These are phyloP conservation scores for Penicillium frequentans DNA, from an alignment of 2,329 filamentous ascomycete genomes.

Conservation along the genomic window DNA sequence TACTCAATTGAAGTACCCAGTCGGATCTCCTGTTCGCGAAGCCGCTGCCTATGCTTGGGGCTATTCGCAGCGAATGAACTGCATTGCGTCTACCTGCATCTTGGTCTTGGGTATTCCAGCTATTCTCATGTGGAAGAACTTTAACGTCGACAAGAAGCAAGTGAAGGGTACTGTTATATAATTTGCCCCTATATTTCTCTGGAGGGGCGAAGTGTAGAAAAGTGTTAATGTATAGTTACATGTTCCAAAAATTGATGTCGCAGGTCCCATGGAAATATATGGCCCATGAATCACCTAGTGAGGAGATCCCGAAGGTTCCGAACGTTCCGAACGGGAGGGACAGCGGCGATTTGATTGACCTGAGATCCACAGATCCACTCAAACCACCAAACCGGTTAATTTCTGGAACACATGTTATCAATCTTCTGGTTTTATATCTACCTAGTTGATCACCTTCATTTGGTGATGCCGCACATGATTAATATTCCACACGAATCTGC, in stretches of 20 bases:
- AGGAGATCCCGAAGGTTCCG: neutral
- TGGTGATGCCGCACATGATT: no score
- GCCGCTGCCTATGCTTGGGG: constrained; percentile 42
- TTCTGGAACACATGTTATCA: no score
- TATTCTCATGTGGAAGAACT: constrained; percentile 42
- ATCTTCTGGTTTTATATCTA: no score
- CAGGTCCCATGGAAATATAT: neutral
- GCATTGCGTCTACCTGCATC: constrained; percentile 36
- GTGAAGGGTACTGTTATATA: constrained; percentile 37
- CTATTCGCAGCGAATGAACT: constrained; percentile 36
- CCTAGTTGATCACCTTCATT: no score
- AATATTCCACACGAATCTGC: no score
- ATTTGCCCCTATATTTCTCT: neutral
- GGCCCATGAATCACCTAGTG: neutral
- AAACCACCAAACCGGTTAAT: no score
- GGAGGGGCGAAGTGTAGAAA: no score
- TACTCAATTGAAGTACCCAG: constrained; percentile 30
- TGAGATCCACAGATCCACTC: no score
- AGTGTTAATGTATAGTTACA: neutral
- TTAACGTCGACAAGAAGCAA: constrained; percentile 40
- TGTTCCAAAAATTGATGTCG: neutral
- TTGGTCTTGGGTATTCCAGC: constrained; percentile 34
- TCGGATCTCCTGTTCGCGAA: constrained; percentile 29
- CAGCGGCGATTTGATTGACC: no score
- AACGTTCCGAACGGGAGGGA: neutral